Base-by-base conservation (phyloP, 2,329 filamentous ascomycete genomes). In the Ophiostoma quercus region DNA sequence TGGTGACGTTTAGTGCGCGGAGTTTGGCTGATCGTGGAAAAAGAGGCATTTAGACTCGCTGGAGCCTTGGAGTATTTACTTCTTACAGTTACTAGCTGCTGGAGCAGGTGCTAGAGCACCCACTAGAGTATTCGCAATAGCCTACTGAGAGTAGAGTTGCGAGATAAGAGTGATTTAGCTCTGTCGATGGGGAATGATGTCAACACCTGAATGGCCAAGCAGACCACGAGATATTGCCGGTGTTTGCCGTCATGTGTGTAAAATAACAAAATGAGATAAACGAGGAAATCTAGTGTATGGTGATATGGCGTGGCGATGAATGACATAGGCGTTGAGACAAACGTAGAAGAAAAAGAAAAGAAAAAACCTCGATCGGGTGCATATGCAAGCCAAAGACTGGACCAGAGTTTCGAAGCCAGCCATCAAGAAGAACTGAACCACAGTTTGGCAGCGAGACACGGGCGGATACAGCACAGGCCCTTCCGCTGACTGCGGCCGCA, bases 1-100 rank as follows among this genome's bases (percentile, higher is more conserved):
- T 57, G 25, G 51, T 25, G 51, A 57, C 22, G 51, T 22, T 3
- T 57, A 57, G 51, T 57, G 51, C n/a, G 51, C 51, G 51, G 51
- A 57, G n/a, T 14, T 57, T 57, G 51, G 51, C 7, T 57, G 51
- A 57, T 57, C 51, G 51, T 57, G n/a, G 51, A 57, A 57, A 57
- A 57, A 57, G 0, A 25, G 8, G 51, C 51, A 25, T 25, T 54
- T 57, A 25, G n/a, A 47, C 43, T 47, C 14, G 7, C 11, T n/a
- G 7, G 43, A 47, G 43, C 43, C 41, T 43, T 43, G 41, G 41
- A 43, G 41, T n/a, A 19, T 47, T 19, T 47, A 47, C 43, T 47
- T 47, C 43, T 47, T 47, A 47, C 43, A 47, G 43, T 47, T 47
- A 47, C 43, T 19, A 47, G 19, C 43, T 47, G 43, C 43, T 47